phyloP scores from a whole-genome alignment of 2,329 filamentous ascomycete genomes.

The Dichotomopilus funicola region DNA sequence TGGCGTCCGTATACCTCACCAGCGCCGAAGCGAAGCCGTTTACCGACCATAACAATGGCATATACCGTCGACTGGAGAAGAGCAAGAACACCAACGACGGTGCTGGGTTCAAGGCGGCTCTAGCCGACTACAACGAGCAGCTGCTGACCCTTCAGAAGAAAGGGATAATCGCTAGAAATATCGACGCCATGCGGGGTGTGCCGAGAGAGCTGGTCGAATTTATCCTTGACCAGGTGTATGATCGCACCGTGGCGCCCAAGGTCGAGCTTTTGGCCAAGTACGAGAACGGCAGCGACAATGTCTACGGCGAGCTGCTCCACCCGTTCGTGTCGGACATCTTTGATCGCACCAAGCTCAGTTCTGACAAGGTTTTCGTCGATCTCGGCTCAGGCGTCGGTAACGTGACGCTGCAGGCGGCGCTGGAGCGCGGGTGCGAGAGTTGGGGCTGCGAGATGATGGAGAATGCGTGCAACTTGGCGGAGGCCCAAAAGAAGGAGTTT shows the following conservation, averaged over 20 bases:
- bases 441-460: constrained; percentile 97
- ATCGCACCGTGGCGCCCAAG: constrained; percentile 83
- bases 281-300: constrained; percentile 83
- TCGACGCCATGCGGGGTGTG: constrained; percentile 63
- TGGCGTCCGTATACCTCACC: constrained; percentile 72
- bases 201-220: constrained; percentile 68
- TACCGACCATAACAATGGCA: constrained; percentile 64
- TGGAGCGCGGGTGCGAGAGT: constrained; percentile 88
- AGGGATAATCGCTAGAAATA: constrained; percentile 64
- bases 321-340: constrained; percentile 80
- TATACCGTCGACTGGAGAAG: constrained; percentile 69
- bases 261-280: constrained; percentile 81
- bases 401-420: constrained; percentile 85
- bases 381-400: constrained; percentile 95
- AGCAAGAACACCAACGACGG: constrained; percentile 58
- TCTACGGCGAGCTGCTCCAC: constrained; percentile 87
- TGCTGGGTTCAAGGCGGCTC: constrained; percentile 62
- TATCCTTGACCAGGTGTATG: constrained; percentile 82
- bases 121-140: constrained; percentile 70
- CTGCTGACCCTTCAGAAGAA: constrained; percentile 60
- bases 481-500: constrained; percentile 77
- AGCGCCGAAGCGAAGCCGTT: constrained; percentile 61
- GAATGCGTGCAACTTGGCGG: constrained; percentile 76
- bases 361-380: constrained; percentile 84
- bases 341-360: constrained; percentile 68